Base-by-base conservation (phyloP, 2,329 filamentous ascomycete species). In the Fusarium acutatum region DNA sequence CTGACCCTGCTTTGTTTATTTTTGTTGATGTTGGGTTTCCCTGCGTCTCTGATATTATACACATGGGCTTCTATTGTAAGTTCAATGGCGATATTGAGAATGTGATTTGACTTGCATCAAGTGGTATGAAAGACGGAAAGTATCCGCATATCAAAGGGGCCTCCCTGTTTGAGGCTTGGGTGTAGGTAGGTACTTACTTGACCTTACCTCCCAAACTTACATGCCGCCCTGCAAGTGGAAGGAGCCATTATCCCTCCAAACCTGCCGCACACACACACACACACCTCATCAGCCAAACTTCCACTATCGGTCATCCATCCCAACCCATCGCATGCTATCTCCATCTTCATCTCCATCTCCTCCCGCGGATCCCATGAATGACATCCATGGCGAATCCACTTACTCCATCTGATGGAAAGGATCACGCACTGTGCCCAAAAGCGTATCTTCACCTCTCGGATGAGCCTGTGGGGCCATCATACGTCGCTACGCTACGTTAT, bases 351-450 rank as follows among this genome's bases (percentile, higher is more conserved):
- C 63, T 52, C 60, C 60, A 67, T 67, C 44, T 67, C 61, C 43
- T 71, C 67, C 54, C 49, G 67, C 68, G 67, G 54, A 71, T 67
- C 67, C 67, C 49, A 68, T 57, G 43, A 60, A 68, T 74, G 54
- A 57, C 71, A 73, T 67, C 71, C 71, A 67, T 68, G 61, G 41
- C 65, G 49, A 57, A 50, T 53, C 70, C 67, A 71, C 61, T 62
- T 47, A 14, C 47, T 58, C 53, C 67, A 53, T 67, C 56, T 50
- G 50, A 34, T 56, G 46, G 41, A 49, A 49, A 28, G 60, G 59
- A 53, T 50, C 50, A 61, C 58, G 52, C 57, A 63, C 67, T 66
- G 71, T 71, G 54, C 40, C 34, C 43, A 18, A 32, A 49, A 37
- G 43, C 20, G 40, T 32, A 64, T 50, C 44, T 58, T 59, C 43